phyloP scores from a whole-genome alignment of 225 moss, liverwort and hornwort species.

The Climacium dendroides region DNA sequence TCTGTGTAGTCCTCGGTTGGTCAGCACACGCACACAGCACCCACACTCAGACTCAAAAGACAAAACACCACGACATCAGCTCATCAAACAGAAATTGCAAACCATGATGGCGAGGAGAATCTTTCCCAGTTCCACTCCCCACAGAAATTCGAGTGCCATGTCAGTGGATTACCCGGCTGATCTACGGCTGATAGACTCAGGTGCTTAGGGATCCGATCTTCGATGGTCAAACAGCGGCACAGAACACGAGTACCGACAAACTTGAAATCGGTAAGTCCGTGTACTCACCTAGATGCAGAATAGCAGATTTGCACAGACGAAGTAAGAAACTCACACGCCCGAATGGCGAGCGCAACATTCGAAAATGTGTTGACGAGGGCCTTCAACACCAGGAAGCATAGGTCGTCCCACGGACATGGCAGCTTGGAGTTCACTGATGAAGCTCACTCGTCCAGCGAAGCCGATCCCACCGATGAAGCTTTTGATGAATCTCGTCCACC shows the following conservation, averaged over 20 bases:
- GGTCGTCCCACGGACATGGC: too few species aligned
- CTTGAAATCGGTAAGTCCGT: neutral
- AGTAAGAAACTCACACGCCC: neutral
- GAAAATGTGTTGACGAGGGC: neutral
- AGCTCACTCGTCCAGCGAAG: too few species aligned
- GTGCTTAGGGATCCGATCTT: neutral
- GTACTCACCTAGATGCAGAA: neutral
- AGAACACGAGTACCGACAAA: neutral
- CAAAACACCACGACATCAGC: neutral
- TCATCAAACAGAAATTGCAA: neutral
- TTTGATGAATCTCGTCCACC: too few species aligned
- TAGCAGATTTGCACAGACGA: neutral
- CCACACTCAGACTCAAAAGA: neutral
- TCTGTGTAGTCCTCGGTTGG: neutral
- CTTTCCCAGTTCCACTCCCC: neutral
- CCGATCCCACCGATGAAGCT: too few species aligned
- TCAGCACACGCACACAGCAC: neutral
- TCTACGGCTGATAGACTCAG: neutral
- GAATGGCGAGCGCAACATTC: neutral
- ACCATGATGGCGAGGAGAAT: neutral
- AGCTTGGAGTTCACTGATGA: too few species aligned
- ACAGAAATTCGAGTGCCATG: neutral
- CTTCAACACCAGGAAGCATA: too few species aligned
- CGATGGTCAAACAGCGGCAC: neutral
- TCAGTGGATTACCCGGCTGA: neutral